These are phyloP conservation scores for Batkoa obscura DNA, from an alignment of 371 early-diverging fungal genomes.

Conservation along the genomic window DNA sequence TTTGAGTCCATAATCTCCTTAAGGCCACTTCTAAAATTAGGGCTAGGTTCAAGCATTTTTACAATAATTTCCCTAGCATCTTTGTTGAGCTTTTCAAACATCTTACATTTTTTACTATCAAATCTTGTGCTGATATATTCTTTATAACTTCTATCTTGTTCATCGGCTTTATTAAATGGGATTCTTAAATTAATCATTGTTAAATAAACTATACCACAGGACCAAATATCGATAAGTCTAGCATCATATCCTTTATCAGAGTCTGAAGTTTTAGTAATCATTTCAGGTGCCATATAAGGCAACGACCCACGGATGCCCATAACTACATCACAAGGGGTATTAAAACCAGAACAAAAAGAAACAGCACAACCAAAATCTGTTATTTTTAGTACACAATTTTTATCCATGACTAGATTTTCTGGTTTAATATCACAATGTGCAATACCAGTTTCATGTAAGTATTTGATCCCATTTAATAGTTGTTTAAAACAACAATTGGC, in stretches of 20 bases:
- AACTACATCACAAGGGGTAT: background rate
- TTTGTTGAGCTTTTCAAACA: too few relatives aligned
- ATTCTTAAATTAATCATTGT: background rate
- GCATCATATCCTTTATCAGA: background rate
- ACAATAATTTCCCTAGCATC: too few relatives aligned
- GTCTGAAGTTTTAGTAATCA: background rate
- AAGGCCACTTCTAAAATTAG: too few relatives aligned
- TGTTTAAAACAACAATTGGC: background rate
- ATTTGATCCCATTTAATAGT: background rate
- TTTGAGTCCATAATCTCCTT: too few relatives aligned
- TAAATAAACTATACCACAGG: background rate
- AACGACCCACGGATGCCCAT: background rate
- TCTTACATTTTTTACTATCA: too few relatives aligned
- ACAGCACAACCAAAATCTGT: slow-evolving; percentile 1
- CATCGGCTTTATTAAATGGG: slow-evolving; percentile 3
- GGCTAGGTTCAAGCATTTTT: too few relatives aligned
- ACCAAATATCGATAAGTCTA: background rate
- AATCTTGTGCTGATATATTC: too few relatives aligned
- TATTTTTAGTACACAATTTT: background rate
- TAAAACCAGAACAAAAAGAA: background rate
- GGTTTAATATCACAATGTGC: background rate
- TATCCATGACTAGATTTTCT: background rate
- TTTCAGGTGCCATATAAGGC: slow-evolving; percentile 5
- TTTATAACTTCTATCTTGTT: slow-evolving; percentile 7
- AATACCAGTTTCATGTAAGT: background rate